phyloP scores from a whole-genome alignment of 441 rosid species.

The Jatropha multifida region DNA sequence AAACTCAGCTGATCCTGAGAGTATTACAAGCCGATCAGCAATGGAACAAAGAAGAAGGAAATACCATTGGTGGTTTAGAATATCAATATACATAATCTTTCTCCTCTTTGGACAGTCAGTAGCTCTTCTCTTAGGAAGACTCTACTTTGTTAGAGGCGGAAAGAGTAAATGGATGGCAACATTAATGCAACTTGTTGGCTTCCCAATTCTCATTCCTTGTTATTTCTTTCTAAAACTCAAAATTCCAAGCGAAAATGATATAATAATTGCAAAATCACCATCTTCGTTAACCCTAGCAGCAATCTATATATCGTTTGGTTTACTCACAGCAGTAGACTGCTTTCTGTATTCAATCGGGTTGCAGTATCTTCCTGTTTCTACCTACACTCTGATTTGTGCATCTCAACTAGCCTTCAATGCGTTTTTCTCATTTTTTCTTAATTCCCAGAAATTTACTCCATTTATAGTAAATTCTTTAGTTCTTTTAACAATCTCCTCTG shows the following conservation, averaged over 20 bases:
- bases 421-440: conserved; percentile 48
- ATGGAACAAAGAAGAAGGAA: conserved; percentile 9
- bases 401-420: conserved; percentile 57
- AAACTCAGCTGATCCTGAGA: background rate
- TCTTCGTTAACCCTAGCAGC: conserved; percentile 25
- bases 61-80: conserved; percentile 30
- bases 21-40: background rate
- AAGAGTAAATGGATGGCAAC: conserved; percentile 40
- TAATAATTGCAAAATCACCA: background rate
- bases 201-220: conserved; percentile 37
- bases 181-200: conserved; percentile 31
- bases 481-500: conserved; percentile 40
- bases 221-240: conserved; percentile 12
- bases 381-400: conserved; percentile 27
- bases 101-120: conserved; percentile 35
- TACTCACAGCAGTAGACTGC: conserved; percentile 31
- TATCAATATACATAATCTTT: conserved; percentile 17
- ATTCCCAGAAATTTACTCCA: conserved; percentile 43
- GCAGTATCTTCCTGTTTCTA: conserved; percentile 36
- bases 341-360: conserved; percentile 44
- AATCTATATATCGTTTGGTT: conserved; percentile 42
- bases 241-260: background rate
- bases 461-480: conserved; percentile 31
- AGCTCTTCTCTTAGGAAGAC: conserved; percentile 37
- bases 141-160: conserved; percentile 39